phyloP scores from a whole-genome alignment of 139 green algal species.

The Edaphochlamys debaryana region DNA sequence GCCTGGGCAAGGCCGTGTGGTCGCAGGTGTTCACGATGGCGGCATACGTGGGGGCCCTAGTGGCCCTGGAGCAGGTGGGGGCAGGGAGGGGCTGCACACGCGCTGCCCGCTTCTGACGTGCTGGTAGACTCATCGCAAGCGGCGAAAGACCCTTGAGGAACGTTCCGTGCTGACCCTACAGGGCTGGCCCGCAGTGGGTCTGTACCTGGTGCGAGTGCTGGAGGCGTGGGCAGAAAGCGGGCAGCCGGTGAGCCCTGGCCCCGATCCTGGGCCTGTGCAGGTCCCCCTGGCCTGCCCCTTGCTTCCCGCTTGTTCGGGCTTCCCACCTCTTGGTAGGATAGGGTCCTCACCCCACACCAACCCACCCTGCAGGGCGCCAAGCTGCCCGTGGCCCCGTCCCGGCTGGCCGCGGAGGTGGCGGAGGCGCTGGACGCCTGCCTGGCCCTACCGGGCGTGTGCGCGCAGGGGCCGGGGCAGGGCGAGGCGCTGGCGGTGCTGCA shows the following conservation, averaged over 20 bases:
- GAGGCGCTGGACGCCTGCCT: slow-evolving; percentile 30
- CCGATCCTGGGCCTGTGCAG: no score
- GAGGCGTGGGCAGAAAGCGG: not conserved
- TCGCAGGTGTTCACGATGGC: not conserved
- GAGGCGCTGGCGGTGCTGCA: not conserved
- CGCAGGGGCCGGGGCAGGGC: no score
- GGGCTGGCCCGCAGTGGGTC: not conserved
- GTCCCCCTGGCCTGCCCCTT: not conserved
- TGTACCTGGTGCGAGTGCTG: slow-evolving; percentile 20
- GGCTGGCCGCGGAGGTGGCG: slow-evolving; percentile 13
- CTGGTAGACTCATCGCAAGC: no score
- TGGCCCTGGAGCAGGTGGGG: slow-evolving; percentile 34
- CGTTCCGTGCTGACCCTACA: no score
- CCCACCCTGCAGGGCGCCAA: not conserved
- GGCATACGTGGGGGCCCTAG: slow-evolving; percentile 1
- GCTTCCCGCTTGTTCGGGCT: not conserved
- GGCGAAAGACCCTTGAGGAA: no score
- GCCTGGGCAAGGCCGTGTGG: not conserved
- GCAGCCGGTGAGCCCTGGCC: not conserved
- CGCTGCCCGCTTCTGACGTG: no score
- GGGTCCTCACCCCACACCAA: no score
- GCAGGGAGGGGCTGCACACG: no score
- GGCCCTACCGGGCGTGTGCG: not conserved
- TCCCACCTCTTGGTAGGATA: no score
- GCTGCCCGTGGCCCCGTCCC: not conserved